phyloP scores from a whole-genome alignment of 345 rosid genomes.

The Salix dunnii region DNA sequence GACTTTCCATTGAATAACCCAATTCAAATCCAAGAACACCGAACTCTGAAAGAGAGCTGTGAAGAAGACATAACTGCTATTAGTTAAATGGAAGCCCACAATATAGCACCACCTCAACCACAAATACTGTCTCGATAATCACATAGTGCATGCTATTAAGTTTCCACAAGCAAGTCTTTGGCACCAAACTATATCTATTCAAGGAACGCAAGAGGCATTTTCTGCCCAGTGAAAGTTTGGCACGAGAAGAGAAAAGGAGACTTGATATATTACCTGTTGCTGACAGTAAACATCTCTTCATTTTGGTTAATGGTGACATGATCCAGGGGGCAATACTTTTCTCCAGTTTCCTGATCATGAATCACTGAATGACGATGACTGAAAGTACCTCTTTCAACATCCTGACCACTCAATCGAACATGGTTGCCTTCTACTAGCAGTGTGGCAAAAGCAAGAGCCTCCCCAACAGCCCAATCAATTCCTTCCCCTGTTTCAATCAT shows the following conservation, averaged over 20 bases:
- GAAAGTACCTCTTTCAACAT: conserved; percentile 88
- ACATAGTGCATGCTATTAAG: not conserved
- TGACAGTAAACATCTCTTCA: conserved; percentile 81
- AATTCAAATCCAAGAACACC: conserved; percentile 81
- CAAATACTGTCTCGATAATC: not conserved
- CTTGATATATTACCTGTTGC: conserved; percentile 57
- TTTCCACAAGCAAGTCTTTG: not conserved
- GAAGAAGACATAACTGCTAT: conserved; percentile 4
- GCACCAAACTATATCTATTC: not conserved
- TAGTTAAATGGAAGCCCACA: not conserved
- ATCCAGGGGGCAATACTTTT: conserved; percentile 72
- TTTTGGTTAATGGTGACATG: conserved; percentile 63
- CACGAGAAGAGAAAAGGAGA: not conserved
- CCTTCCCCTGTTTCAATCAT: conserved; percentile 84
- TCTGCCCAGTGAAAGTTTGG: not conserved
- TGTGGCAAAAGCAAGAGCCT: conserved; percentile 79
- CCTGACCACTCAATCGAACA: conserved; percentile 88
- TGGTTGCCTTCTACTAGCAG: conserved; percentile 81
- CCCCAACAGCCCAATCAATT: conserved; percentile 82
- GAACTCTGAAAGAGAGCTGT: conserved; percentile 81
- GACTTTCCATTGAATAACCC: conserved; percentile 86
- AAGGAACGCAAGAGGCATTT: not conserved
- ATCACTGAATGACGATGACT: conserved; percentile 74
- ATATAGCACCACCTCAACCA: not conserved
- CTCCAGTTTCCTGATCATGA: conserved; percentile 76